Percentiles rank a stretch among this genome's conserved stretches.
These are phyloP conservation scores for Diaporthe nobilis DNA, from an alignment of 2,329 filamentous ascomycete species.

Conservation along the genomic window DNA sequence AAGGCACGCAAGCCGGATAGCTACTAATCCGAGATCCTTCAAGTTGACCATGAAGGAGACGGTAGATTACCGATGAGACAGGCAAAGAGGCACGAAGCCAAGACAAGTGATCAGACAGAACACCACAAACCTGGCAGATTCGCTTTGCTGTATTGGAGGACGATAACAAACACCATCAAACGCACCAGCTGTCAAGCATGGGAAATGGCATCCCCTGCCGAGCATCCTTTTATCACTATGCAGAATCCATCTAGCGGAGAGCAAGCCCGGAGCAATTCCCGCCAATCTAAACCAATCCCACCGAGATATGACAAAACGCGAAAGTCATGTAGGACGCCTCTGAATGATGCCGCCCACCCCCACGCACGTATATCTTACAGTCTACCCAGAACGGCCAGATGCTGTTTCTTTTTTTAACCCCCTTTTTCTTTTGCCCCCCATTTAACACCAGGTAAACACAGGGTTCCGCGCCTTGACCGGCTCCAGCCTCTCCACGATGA, in stretches of 20 bases:
- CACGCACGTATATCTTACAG: conserved; percentile 23
- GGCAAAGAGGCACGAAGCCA: neutral
- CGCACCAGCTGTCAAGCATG: neutral
- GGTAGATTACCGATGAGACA: neutral
- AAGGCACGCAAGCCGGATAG: neutral
- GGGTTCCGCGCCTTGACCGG: conserved; percentile 96
- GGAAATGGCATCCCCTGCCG: neutral
- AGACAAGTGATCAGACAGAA: neutral
- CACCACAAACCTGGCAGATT: neutral
- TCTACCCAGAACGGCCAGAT: conserved; percentile 30
- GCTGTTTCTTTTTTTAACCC: neutral
- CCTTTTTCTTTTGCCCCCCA: neutral
- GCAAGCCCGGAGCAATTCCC: neutral
- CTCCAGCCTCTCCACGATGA: conserved; percentile 96
- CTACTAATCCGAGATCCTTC: no score
- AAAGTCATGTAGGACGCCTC: conserved; percentile 17
- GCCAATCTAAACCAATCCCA: conserved; percentile 27
- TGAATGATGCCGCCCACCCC: conserved; percentile 15
- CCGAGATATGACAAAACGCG: conserved; percentile 16
- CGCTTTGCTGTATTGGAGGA: neutral
- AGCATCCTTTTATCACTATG: conserved; percentile 14
- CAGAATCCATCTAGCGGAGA: conserved; percentile 16
- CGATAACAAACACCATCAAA: neutral
- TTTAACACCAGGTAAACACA: conserved; percentile 96
- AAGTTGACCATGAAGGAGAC: neutral